Percentiles rank a stretch among this genome's conserved stretches.
Conservation (phyloP, 371 early-diverging fungal species). For the Mucor saturninus region DNA sequence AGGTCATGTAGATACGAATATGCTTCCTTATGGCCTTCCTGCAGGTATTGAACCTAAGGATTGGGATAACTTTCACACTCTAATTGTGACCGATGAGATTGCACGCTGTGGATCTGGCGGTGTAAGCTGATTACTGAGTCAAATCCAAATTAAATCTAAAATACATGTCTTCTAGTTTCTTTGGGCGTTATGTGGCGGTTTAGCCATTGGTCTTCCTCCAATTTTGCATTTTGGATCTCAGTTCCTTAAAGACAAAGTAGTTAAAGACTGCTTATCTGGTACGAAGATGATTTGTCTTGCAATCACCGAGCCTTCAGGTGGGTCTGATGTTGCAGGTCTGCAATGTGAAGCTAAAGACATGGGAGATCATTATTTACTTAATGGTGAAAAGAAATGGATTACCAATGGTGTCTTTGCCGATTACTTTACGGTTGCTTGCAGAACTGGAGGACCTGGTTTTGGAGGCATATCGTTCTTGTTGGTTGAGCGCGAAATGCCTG, state of each 20-base stretch:
- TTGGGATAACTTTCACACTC: slow-evolving; percentile 66
- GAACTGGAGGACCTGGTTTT: slow-evolving; percentile 79
- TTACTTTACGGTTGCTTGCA: slow-evolving; percentile 63
- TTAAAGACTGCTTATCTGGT: slow-evolving; percentile 62
- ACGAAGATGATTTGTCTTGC: slow-evolving; percentile 69
- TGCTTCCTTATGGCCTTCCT: slow-evolving; percentile 33
- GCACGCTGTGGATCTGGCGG: slow-evolving; percentile 76
- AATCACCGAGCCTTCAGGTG: slow-evolving; percentile 73
- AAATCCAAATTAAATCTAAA: neutral
- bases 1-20: slow-evolving; percentile 19
- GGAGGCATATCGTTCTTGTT: slow-evolving; percentile 76
- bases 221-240: slow-evolving; percentile 67
- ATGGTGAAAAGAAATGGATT: slow-evolving; percentile 85
- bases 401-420: slow-evolving; percentile 87
- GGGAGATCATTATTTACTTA: slow-evolving; percentile 61
- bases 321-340: slow-evolving; percentile 85
- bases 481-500: slow-evolving; percentile 76
- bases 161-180: slow-evolving; percentile 27
- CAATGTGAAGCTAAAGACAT: slow-evolving; percentile 75
- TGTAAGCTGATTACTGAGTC: slow-evolving; percentile 30
- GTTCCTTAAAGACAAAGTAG: slow-evolving; percentile 63
- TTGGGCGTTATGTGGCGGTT: slow-evolving; percentile 55
- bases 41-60: slow-evolving; percentile 38
- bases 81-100: slow-evolving; percentile 69
- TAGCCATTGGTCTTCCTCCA: slow-evolving; percentile 77